Conservation (phyloP, 352 stramenopile species). For the Thraustotheca clavata region DNA sequence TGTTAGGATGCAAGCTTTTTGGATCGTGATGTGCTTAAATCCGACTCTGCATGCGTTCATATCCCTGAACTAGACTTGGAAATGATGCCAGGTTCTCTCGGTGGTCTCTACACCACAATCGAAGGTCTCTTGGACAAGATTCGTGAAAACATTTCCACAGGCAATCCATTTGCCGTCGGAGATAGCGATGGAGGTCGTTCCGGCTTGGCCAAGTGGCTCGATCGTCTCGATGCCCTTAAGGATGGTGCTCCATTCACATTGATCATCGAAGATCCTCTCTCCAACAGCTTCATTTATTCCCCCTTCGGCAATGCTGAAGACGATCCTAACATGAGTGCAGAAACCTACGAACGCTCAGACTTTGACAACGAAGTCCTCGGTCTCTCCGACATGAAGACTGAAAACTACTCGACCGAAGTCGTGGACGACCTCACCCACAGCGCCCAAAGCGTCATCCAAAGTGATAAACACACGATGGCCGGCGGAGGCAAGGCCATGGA, state of each 20-base stretch:
- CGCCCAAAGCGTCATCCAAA: slow-evolving; percentile 30
- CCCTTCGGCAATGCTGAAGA: slow-evolving; percentile 39
- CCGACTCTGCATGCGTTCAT: slow-evolving; percentile 65
- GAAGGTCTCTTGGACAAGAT: slow-evolving; percentile 88
- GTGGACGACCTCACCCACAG: slow-evolving; percentile 24
- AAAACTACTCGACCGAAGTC: slow-evolving; percentile 51
- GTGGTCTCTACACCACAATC: slow-evolving; percentile 90
- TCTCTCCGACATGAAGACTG: slow-evolving; percentile 89
- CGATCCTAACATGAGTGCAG: slow-evolving; percentile 55
- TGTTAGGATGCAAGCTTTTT: slow-evolving; percentile 55
- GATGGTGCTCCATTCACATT: slow-evolving; percentile 81
- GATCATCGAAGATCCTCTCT: slow-evolving; percentile 82
- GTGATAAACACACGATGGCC: slow-evolving; percentile 58
- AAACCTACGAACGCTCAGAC: slow-evolving; percentile 79
- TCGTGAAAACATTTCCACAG: slow-evolving; percentile 56
- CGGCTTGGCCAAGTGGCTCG: slow-evolving; percentile 43
- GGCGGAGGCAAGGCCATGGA: slow-evolving; percentile 40
- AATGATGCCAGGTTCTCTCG: slow-evolving; percentile 80
- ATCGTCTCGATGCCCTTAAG: slow-evolving; percentile 42
- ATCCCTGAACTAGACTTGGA: slow-evolving; percentile 91
- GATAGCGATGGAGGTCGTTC: slow-evolving; percentile 63
- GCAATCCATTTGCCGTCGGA: slow-evolving; percentile 77
- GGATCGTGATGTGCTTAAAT: slow-evolving; percentile 89
- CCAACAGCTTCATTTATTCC: slow-evolving; percentile 88
- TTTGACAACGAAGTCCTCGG: slow-evolving; percentile 91